These are phyloP conservation scores for Termitomyces sp. DNA, from an alignment of 768 basidiomycete genomes.

Conservation along the genomic window DNA sequence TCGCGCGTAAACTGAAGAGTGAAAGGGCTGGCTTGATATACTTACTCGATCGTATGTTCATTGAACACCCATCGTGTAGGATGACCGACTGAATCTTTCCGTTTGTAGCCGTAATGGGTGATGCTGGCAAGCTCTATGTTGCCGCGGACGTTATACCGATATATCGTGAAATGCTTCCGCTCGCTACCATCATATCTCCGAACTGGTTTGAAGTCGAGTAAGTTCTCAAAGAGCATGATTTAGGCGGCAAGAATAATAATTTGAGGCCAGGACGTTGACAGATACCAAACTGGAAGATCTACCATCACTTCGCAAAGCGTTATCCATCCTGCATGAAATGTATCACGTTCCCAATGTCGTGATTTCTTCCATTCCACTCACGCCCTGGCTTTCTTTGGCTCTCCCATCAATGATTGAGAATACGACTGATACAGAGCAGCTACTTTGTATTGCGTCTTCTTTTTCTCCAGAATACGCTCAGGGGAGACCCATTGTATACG, in stretches of 20 bases:
- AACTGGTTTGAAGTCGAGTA: conserved; percentile 99
- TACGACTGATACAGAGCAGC: conserved; percentile 36
- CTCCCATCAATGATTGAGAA: conserved; percentile 46
- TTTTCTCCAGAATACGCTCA: conserved; percentile 18
- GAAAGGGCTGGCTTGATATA: conserved; percentile 66
- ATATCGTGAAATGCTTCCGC: conserved; percentile 73
- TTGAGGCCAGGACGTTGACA: conserved; percentile 61
- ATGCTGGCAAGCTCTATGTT: conserved; percentile 86
- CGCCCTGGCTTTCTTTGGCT: conserved; percentile 50
- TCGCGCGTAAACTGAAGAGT: conserved; percentile 57
- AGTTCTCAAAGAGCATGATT: conserved; percentile 18
- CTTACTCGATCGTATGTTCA: conserved; percentile 80
- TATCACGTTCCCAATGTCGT: conserved; percentile 83
- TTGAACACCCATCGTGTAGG: not conserved
- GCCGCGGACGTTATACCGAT: conserved; percentile 81
- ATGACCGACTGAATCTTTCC: not conserved
- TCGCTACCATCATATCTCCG: conserved; percentile 92
- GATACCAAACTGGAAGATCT: conserved; percentile 63
- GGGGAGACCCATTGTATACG: conserved; percentile 43
- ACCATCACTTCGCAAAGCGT: conserved; percentile 58
- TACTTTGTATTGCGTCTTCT: conserved; percentile 81
- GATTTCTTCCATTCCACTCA: conserved; percentile 82
- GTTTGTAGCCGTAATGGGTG: conserved; percentile 84
- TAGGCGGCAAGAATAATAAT: not conserved
- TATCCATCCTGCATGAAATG: conserved; percentile 69